phyloP scores from a whole-genome alignment of 2,329 filamentous ascomycete genomes.

The Claviceps monticola region DNA sequence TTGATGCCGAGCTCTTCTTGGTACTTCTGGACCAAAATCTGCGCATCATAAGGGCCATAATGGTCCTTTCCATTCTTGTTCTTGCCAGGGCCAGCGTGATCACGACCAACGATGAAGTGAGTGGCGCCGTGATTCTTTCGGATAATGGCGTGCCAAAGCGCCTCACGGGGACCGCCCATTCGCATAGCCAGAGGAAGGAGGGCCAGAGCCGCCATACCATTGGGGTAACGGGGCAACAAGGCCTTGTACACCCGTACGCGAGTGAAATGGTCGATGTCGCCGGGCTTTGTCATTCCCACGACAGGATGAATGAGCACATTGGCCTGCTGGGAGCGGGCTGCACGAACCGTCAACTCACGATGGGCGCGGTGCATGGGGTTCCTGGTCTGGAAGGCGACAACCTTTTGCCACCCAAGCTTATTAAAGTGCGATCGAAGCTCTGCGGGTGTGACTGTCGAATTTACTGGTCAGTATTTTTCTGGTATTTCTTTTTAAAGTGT shows the following conservation, averaged over 20 bases:
- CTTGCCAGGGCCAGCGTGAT: constrained; percentile 95
- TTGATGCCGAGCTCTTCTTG: constrained; percentile 92
- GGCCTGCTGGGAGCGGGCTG: constrained; percentile 86
- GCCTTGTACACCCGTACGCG: constrained; percentile 98
- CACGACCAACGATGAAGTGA: constrained; percentile 97
- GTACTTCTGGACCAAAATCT: constrained; percentile 94
- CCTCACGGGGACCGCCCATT: constrained; percentile 96
- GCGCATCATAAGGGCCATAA: constrained; percentile 96
- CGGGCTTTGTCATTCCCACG: constrained; percentile 94
- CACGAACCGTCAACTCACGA: constrained; percentile 92
- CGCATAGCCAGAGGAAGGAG: constrained; percentile 95
- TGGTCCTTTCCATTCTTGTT: constrained; percentile 95
- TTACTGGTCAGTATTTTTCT: neutral
- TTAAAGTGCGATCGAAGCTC: constrained; percentile 95
- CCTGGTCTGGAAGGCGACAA: constrained; percentile 97
- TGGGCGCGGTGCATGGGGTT: constrained; percentile 99
- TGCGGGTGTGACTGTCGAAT: constrained; percentile 61
- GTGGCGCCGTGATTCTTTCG: constrained; percentile 98
- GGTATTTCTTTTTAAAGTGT: too few species aligned
- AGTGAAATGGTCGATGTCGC: constrained; percentile 99
- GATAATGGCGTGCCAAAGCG: constrained; percentile 99
- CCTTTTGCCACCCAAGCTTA: constrained; percentile 96
- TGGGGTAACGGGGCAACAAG: constrained; percentile 89
- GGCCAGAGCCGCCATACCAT: constrained; percentile 95
- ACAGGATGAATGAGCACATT: constrained; percentile 99